These are phyloP conservation scores for Saccharomycopsis selenospora DNA, from an alignment of 805 yeast genomes.

Conservation along the genomic window DNA sequence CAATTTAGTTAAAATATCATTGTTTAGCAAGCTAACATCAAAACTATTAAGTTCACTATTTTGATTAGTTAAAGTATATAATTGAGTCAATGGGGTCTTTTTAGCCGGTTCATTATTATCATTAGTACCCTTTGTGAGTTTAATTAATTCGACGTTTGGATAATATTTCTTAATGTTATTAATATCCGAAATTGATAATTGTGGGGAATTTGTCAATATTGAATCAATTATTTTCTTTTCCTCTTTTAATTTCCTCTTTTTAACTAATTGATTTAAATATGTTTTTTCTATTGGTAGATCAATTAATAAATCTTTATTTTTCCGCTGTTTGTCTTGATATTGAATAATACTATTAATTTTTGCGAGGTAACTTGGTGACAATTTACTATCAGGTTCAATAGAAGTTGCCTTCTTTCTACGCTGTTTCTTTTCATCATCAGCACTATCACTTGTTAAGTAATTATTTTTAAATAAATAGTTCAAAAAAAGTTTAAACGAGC, in stretches of 20 bases:
- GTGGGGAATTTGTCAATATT: neutral
- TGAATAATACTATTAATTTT: conserved; percentile 11
- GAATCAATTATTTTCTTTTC: neutral
- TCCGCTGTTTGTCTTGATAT: conserved; percentile 18
- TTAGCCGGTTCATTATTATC: too few species aligned
- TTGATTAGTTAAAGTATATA: conserved; percentile 61
- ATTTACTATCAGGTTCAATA: neutral
- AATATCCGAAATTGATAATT: conserved; percentile 10
- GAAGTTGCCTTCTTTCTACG: neutral
- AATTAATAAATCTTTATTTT: conserved; percentile 10
- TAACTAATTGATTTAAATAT: conserved; percentile 1
- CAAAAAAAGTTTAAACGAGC: conserved; percentile 42
- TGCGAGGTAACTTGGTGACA: conserved; percentile 4
- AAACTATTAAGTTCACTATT: conserved; percentile 55
- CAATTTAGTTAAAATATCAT: conserved; percentile 54
- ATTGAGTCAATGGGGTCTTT: conserved; percentile 47
- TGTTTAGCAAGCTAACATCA: conserved; percentile 64
- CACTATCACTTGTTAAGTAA: conserved; percentile 2
- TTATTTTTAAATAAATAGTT: conserved; percentile 18
- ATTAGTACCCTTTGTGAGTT: conserved; percentile 29
- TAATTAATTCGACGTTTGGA: conserved; percentile 11
- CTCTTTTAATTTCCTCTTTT: neutral
- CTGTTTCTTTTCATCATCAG: conserved; percentile 6
- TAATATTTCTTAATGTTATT: conserved; percentile 11
- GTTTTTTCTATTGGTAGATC: conserved; percentile 15